phyloP scores from a whole-genome alignment of 2,329 filamentous ascomycete species.

The Fusarium illudens region DNA sequence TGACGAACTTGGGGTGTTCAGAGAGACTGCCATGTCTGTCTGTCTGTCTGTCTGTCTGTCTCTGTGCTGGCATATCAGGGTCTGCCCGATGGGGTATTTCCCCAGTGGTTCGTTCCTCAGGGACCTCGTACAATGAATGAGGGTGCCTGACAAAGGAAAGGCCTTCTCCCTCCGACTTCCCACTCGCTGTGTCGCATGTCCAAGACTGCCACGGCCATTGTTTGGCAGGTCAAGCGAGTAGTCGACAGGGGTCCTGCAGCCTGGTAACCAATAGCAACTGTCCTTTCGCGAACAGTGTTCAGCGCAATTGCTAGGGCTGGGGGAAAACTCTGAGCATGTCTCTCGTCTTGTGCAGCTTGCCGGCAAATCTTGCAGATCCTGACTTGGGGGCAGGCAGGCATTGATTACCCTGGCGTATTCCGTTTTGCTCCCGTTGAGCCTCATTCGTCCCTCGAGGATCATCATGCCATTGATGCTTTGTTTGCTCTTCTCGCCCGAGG shows the following conservation, averaged over 20 bases:
- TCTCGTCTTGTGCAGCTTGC: conserved; percentile 3
- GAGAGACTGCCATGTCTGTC: background rate
- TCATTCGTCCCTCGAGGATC: background rate
- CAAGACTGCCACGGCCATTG: conserved; percentile 21
- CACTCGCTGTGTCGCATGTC: conserved; percentile 15
- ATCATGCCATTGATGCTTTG: background rate
- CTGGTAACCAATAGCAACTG: conserved; percentile 31
- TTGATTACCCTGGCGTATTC: background rate
- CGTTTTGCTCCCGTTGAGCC: background rate
- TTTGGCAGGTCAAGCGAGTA: conserved; percentile 40
- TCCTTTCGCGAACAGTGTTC: conserved; percentile 30
- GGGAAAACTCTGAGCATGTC: background rate
- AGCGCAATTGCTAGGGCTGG: conserved; percentile 5
- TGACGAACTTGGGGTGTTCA: background rate
- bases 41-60: background rate
- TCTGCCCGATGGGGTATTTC: background rate
- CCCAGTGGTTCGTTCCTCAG: background rate
- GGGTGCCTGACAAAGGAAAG: conserved; percentile 1
- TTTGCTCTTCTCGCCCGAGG: conserved; percentile 1
- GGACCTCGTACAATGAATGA: conserved; percentile 1
- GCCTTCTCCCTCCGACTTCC: conserved; percentile 3
- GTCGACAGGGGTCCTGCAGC: conserved; percentile 23
- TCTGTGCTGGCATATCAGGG: background rate
- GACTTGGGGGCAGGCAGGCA: background rate
- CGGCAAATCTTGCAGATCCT: conserved; percentile 17